phyloP scores from a whole-genome alignment of 805 yeast species.

The Yamadazyma olivae region DNA sequence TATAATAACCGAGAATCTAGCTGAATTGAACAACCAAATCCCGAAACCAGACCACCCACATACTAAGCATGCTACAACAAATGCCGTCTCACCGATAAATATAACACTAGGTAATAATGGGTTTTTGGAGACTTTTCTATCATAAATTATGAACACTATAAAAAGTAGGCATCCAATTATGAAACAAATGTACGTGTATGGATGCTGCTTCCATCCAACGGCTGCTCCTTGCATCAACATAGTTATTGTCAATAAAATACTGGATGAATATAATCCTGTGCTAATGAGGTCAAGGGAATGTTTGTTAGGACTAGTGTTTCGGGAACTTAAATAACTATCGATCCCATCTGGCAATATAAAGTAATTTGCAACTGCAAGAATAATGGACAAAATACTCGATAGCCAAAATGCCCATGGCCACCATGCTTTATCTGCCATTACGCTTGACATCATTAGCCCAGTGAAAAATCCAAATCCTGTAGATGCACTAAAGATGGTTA shows the following conservation, averaged over 20 bases:
- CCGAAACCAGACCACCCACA: slow-evolving; percentile 81
- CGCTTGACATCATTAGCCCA: slow-evolving; percentile 26
- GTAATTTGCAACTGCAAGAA: slow-evolving; percentile 13
- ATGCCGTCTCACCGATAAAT: slow-evolving; percentile 41
- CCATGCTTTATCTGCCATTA: slow-evolving; percentile 23
- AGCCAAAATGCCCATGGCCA: slow-evolving; percentile 37
- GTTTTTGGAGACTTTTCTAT: slow-evolving; percentile 29
- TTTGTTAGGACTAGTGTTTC: too few species aligned
- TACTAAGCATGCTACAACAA: slow-evolving; percentile 49
- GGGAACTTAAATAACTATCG: slow-evolving; percentile 10
- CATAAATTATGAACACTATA: slow-evolving; percentile 49
- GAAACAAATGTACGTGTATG: slow-evolving; percentile 57
- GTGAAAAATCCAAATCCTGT: slow-evolving; percentile 30
- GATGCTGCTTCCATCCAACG: slow-evolving; percentile 58
- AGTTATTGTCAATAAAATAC: slow-evolving; percentile 61
- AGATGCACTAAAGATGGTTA: slow-evolving; percentile 31
- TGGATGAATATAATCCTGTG: slow-evolving; percentile 22
- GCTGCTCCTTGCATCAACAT: slow-evolving; percentile 76
- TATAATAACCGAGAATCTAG: slow-evolving; percentile 37
- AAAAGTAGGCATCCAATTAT: slow-evolving; percentile 23
- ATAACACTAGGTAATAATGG: slow-evolving; percentile 56
- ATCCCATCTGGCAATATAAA: slow-evolving; percentile 27
- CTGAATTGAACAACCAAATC: slow-evolving; percentile 60
- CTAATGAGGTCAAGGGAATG: slow-evolving; percentile 21
- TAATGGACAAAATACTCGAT: slow-evolving; percentile 17